phyloP scores from a whole-genome alignment of 768 basidiomycete species.

The Amanita subjunquillea region DNA sequence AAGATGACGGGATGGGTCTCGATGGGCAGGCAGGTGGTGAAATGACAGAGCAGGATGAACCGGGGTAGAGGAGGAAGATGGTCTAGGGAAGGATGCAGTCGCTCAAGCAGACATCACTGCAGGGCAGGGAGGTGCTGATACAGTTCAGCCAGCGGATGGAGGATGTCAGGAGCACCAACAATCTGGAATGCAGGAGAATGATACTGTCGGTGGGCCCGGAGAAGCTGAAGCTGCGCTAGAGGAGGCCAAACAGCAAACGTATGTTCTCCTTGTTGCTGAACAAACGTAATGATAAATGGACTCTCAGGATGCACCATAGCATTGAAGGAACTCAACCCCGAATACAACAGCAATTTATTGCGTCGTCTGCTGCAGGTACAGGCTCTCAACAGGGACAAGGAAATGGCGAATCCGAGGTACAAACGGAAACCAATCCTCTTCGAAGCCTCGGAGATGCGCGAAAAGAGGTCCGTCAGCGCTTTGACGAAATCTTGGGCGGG shows the following conservation, averaged over 20 bases:
- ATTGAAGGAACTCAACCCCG: not conserved
- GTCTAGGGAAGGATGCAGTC: constrained; percentile 16
- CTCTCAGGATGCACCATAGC: not conserved
- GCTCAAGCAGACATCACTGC: constrained; percentile 33
- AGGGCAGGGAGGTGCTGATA: constrained; percentile 28
- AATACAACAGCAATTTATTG: constrained; percentile 6
- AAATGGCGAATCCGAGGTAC: constrained; percentile 27
- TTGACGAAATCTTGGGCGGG: constrained; percentile 66
- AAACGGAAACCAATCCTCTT: constrained; percentile 39
- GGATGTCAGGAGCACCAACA: constrained; percentile 20
- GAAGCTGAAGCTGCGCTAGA: constrained; percentile 8
- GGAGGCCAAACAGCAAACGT: constrained; percentile 21
- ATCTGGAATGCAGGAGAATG: constrained; percentile 21
- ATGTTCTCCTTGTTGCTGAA: constrained; percentile 5
- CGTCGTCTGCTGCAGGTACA: constrained; percentile 17
- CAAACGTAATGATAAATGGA: not conserved
- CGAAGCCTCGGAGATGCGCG: constrained; percentile 80
- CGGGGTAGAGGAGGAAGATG: constrained; percentile 20
- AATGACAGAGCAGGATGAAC: constrained; percentile 18
- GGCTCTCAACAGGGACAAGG: constrained; percentile 37
- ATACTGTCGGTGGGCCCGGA: constrained; percentile 17
- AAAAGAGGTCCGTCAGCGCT: constrained; percentile 72
- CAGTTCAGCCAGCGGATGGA: constrained; percentile 17
- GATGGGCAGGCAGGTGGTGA: constrained; percentile 21
- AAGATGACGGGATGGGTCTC: constrained; percentile 12